phyloP scores from a whole-genome alignment of 2,329 filamentous ascomycete species.

The Alternaria sp. region DNA sequence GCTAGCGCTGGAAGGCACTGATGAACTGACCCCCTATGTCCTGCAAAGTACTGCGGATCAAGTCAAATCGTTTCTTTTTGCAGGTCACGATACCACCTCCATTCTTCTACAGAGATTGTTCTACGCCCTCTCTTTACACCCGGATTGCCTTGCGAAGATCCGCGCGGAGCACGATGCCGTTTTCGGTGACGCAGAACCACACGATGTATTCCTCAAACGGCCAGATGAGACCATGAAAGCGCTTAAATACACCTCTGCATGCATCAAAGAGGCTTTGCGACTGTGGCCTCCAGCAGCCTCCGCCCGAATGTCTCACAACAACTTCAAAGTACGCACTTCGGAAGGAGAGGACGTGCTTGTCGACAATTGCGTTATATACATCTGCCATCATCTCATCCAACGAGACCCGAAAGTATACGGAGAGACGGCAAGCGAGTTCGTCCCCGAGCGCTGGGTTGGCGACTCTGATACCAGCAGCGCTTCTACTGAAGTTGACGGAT shows the following conservation, averaged over 20 bases:
- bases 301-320: slow-evolving; percentile 48
- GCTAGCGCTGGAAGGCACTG: slow-evolving; percentile 40
- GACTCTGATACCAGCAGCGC: slow-evolving; percentile 31
- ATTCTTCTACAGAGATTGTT: slow-evolving; percentile 42
- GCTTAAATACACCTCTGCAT: slow-evolving; percentile 60
- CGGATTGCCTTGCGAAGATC: slow-evolving; percentile 41
- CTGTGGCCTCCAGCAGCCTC: slow-evolving; percentile 59
- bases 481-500: slow-evolving; percentile 18
- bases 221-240: slow-evolving; percentile 57
- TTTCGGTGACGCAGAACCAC: slow-evolving; percentile 55
- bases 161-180: slow-evolving; percentile 60
- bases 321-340: slow-evolving; percentile 52
- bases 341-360: slow-evolving; percentile 53
- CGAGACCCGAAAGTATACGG: slow-evolving; percentile 44
- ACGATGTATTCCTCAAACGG: slow-evolving; percentile 50
- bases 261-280: slow-evolving; percentile 62
- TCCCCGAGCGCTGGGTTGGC: slow-evolving; percentile 50
- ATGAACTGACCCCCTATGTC: slow-evolving; percentile 45
- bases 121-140: slow-evolving; percentile 42
- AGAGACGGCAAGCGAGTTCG: slow-evolving; percentile 38
- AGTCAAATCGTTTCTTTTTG: slow-evolving; percentile 55
- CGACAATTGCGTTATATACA: slow-evolving; percentile 55
- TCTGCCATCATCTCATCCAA: slow-evolving; percentile 51
- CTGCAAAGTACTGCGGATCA: slow-evolving; percentile 48
- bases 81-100: slow-evolving; percentile 56